These are phyloP conservation scores for Syzygium syzygioides DNA, from an alignment of 441 rosid species.

Conservation along the genomic window DNA sequence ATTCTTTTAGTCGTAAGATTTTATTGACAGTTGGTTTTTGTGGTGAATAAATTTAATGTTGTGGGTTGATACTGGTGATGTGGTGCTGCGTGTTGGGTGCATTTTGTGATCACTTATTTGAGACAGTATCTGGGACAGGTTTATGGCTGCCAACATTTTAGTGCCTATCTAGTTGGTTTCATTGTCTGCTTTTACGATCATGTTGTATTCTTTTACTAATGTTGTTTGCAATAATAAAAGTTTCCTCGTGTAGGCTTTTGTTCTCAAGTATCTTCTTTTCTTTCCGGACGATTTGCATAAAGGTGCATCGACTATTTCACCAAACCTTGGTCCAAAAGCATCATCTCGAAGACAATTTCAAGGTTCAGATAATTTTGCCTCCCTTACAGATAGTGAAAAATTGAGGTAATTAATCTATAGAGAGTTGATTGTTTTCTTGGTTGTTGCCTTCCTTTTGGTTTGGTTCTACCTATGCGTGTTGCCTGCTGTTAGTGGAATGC, in stretches of 20 bases:
- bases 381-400: slow-evolving; percentile 58
- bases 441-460: background rate
- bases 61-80: background rate
- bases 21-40: background rate
- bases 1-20: background rate
- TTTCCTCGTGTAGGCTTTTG: slow-evolving; percentile 73
- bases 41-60: background rate
- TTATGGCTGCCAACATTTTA: background rate
- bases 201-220: background rate
- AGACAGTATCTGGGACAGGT: background rate
- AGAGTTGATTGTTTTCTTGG: background rate
- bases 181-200: background rate
- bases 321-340: slow-evolving; percentile 37
- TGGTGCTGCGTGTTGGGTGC: background rate
- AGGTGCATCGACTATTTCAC: slow-evolving; percentile 23
- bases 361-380: slow-evolving; percentile 45
- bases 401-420: slow-evolving; percentile 44
- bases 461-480: background rate
- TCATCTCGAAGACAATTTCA: slow-evolving; percentile 28
- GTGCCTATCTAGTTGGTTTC: background rate
- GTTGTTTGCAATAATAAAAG: slow-evolving; percentile 11
- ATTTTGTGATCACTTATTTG: background rate
- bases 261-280: slow-evolving; percentile 88
- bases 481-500: background rate
- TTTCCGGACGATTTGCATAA: slow-evolving; percentile 55